Evolutionary conservation across 176 grass and related monocot genomes (phyloP).

Genomic region (Aegilops longissima): DNA sequence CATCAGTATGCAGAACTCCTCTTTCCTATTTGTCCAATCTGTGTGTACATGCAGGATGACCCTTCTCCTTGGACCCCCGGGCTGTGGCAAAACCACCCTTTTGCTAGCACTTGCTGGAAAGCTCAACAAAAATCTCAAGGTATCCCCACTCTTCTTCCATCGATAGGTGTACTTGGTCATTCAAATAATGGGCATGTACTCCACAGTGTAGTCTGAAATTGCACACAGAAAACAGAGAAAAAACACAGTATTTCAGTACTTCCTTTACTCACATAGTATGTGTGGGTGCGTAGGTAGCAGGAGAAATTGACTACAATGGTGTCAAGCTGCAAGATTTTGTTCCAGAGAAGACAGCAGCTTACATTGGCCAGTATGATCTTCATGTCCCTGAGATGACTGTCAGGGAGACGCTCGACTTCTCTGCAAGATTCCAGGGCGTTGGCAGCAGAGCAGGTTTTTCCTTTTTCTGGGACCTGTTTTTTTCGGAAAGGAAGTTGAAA

Average conservation of each 20-base stretch:
- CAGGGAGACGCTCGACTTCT: conserved; percentile 68
- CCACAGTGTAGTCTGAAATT: not conserved
- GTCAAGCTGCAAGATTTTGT: conserved; percentile 52
- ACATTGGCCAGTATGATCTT: conserved; percentile 60
- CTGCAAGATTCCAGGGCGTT: conserved; percentile 54
- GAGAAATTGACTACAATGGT: conserved; percentile 64
- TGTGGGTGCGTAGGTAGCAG: conserved; percentile 33
- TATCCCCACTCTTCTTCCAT: not conserved
- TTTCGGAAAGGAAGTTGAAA: too few species aligned
- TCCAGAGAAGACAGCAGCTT: conserved; percentile 58
- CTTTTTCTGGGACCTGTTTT: not conserved
- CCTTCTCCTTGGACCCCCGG: conserved; percentile 74
- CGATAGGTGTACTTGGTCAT: too few species aligned
- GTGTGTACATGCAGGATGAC: conserved; percentile 47
- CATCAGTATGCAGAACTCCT: not conserved
- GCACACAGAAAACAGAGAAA: not conserved
- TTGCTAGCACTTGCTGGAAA: conserved; percentile 68
- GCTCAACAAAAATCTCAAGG: conserved; percentile 62
- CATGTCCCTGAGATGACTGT: conserved; percentile 75
- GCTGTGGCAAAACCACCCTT: conserved; percentile 75
- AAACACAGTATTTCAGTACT: not conserved
- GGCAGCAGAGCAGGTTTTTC: conserved; percentile 16
- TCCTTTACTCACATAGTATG: not conserved
- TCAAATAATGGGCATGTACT: too few species aligned
- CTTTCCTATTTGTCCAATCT: not conserved